Evolutionary conservation across 2,329 filamentous ascomycete genomes (phyloP).

Genomic region (Fusarium sororula): DNA sequence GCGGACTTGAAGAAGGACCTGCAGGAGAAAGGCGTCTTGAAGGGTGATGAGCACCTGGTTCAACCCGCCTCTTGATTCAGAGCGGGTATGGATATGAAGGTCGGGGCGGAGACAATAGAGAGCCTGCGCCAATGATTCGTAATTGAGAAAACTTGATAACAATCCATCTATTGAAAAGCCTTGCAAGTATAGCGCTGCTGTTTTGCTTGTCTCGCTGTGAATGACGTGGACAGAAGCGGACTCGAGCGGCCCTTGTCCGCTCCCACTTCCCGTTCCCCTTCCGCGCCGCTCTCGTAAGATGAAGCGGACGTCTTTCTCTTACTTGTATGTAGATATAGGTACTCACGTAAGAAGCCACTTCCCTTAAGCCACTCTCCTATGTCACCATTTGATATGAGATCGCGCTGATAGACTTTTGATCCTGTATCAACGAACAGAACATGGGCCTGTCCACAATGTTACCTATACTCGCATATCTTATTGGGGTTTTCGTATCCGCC

Average conservation of each 20-base stretch:
- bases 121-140: neutral
- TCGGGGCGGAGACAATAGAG: neutral
- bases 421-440: neutral
- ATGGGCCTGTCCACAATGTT: neutral
- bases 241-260: neutral
- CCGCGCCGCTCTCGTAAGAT: neutral
- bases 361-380: neutral
- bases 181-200: no score
- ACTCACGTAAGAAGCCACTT: no score
- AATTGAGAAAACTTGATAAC: rapidly evolving
- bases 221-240: neutral
- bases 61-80: neutral
- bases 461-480: neutral
- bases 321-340: no score
- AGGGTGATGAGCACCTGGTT: neutral
- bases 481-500: neutral
- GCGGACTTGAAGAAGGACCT: neutral
- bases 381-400: neutral
- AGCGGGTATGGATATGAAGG: no score
- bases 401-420: neutral
- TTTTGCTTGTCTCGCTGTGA: neutral
- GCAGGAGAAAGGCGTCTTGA: neutral
- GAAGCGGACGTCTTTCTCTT: no score
- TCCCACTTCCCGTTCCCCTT: neutral
- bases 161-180: neutral